Evolutionary conservation across 140 eudicot genomes (phyloP), one percentile per base, ranked within the genome.

Genomic region (Ambrosia hybrid): DNA sequence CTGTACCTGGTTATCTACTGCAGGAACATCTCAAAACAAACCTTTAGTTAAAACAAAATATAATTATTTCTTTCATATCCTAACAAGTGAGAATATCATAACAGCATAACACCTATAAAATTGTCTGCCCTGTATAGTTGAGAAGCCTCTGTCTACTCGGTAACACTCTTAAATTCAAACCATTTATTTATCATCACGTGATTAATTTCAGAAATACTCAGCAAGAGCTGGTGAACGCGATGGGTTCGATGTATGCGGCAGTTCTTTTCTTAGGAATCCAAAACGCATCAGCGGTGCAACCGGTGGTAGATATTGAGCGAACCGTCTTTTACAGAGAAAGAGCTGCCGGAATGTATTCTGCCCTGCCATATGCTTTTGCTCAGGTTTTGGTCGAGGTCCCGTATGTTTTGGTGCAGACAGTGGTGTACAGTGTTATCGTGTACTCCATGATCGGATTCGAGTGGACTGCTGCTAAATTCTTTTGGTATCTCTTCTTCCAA

Each of bases 291-390:
- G 9, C 87, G 2, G 88, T 85, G 51, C 94, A 87, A 51, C 94
- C 94, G 7, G 86, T 87, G n/a, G 87, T 87, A 46, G 76, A 85
- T 65, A 56, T 85, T 7, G 94, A 87, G 48, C 79, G 94, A 83
- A 87, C 90, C 0, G 94, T 87, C 46, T 87, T 87, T 76, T 87
- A 85, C 66, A 80, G 94, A 72, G 94, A 87, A 85, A 78, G 82
- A 76, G 94, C 94, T 2, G 94, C 94, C 10, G 94, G 94, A 65
- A 87, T 87, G 94, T 87, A 87, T 64, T 87, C 94, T 6, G 85
- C 94, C 38, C 81, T 87, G 56, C 85, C 94, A 33, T 87, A 87
- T 33, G 94, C 94, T 6, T 76, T 84, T 68, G 94, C 73, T 78
- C 88, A 84, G 85, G 88, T 87, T 63, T 43, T 87, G 75, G 85